These are phyloP conservation scores for Carex myosuroides DNA, from an alignment of 176 grass and related monocot species.

Conservation along the genomic window DNA sequence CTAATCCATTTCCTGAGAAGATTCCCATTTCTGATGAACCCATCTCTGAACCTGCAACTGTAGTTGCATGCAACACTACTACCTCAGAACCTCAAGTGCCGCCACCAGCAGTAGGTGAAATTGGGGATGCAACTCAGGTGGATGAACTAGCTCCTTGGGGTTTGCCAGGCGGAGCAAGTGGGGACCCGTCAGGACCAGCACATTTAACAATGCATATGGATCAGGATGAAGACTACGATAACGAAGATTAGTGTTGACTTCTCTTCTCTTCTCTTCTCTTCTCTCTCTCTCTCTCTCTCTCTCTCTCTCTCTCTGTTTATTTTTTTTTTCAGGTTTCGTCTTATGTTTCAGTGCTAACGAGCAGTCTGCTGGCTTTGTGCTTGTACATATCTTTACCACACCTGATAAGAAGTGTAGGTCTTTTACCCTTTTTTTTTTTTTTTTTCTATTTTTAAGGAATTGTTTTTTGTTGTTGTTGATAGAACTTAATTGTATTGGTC, in stretches of 20 bases:
- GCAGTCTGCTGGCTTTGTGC: slow-evolving; percentile 11
- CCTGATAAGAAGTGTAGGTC: background rate
- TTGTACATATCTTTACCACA: slow-evolving; percentile 17
- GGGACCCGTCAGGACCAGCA: slow-evolving; percentile 64
- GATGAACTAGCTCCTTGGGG: slow-evolving; percentile 64
- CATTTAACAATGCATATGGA: slow-evolving; percentile 83
- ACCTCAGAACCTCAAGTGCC: slow-evolving; percentile 17
- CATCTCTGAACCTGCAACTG: background rate
- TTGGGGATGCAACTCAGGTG: slow-evolving; percentile 37
- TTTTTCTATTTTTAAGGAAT: background rate
- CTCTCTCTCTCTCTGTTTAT: background rate
- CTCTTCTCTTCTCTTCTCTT: background rate
- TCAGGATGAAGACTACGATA: slow-evolving; percentile 94
- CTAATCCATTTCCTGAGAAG: slow-evolving; percentile 58
- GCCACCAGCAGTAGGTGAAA: slow-evolving; percentile 21
- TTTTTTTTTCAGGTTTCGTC: slow-evolving; percentile 6
- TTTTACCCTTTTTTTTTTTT: background rate
- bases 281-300: background rate
- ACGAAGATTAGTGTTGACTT: slow-evolving; percentile 76
- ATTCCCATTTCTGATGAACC: slow-evolving; percentile 23
- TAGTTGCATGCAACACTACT: slow-evolving; percentile 17
- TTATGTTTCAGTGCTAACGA: slow-evolving; percentile 23
- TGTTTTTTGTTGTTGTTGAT: slow-evolving; percentile 9
- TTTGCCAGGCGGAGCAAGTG: slow-evolving; percentile 44
- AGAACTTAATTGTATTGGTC: slow-evolving; percentile 11